phyloP scores from a whole-genome alignment of 176 grass and related monocot genomes.

The Cymbopogon citratus region DNA sequence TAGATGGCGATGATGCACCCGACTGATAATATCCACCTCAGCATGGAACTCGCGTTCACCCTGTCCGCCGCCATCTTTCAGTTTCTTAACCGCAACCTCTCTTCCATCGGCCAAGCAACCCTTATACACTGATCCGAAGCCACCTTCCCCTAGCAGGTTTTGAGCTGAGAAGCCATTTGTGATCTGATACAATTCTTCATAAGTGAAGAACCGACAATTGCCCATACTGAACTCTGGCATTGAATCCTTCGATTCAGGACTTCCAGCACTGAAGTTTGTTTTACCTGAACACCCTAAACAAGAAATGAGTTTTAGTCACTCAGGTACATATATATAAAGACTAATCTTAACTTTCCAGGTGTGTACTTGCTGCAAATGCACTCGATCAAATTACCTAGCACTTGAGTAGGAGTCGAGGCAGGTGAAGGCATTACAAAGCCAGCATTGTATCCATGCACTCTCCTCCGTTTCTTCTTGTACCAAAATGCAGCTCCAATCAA shows the following conservation, averaged over 20 bases:
- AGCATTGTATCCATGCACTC: constrained; percentile 52
- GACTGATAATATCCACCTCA: constrained; percentile 95
- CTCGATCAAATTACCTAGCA: constrained; percentile 50
- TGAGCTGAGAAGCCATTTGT: constrained; percentile 73
- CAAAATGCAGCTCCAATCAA: constrained; percentile 48
- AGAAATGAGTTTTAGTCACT: neutral
- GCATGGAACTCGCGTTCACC: constrained; percentile 92
- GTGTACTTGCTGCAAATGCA: neutral
- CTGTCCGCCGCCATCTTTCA: constrained; percentile 69
- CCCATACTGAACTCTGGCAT: constrained; percentile 55
- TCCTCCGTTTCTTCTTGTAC: constrained; percentile 70
- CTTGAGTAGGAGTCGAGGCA: constrained; percentile 32
- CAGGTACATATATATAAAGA: constrained; percentile 6
- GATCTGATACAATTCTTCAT: constrained; percentile 65
- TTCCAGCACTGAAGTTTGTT: constrained; percentile 47
- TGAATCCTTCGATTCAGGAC: constrained; percentile 44
- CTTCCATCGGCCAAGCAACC: constrained; percentile 77
- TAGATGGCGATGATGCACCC: constrained; percentile 92
- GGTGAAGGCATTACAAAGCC: constrained; percentile 72
- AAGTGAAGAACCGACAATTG: constrained; percentile 60
- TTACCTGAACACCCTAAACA: constrained; percentile 37
- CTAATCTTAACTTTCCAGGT: neutral
- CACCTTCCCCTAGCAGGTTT: constrained; percentile 89
- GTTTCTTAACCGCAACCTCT: constrained; percentile 78
- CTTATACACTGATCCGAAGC: constrained; percentile 94